Evolutionary conservation across 2,329 filamentous ascomycete genomes (phyloP), one percentile per base, ranked within the genome.

Genomic region (Fusarium pseudograminearum): DNA sequence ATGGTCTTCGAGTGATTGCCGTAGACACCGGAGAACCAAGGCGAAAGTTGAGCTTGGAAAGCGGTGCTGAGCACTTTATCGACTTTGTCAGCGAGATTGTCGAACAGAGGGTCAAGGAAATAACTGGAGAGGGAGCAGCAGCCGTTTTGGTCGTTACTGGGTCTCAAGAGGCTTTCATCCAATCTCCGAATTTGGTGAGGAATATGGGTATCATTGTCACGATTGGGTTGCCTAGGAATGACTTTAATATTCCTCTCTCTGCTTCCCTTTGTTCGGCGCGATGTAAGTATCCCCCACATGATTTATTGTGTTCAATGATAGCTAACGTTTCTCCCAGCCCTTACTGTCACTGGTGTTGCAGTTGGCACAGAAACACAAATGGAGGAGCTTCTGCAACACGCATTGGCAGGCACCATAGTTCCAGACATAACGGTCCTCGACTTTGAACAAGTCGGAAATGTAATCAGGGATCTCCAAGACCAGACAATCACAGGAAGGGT

Each of bases 101-200:
- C 0, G 72, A 73, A 14, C 30, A 60, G 0, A 63, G 26, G 2
- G 73, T 78, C 0, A 76, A 63, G n/a, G 47, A 64, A 0, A 20
- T 79, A 1, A 78, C 77, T 0, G 61, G 47, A 0, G 78, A 79
- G 14, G 77, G 76, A 0, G 76, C 76, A 1, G 67, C 74, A 4
- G 76, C 74, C 7, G 55, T 74, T 0, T 6, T 78, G 2, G 76
- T 78, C 0, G 76, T 78, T 0, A 67, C 77, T 0, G 76, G 66
- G 0, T 69, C 77, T 0, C 67, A 76, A 31, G 69, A 67, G 0
- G 77, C 77, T 0, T 78, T 78, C 2, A 18, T 54, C 0, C 18
- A 71, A 16, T 74, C 77, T 0, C 76, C 76, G 0, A 63, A 4
- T 1, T 5, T 78, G 2, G 74, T 73, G 0, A 63, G 70, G 15